phyloP scores from a whole-genome alignment of 192 early-diverging fungal genomes.

The Obelidium mucronatum region DNA sequence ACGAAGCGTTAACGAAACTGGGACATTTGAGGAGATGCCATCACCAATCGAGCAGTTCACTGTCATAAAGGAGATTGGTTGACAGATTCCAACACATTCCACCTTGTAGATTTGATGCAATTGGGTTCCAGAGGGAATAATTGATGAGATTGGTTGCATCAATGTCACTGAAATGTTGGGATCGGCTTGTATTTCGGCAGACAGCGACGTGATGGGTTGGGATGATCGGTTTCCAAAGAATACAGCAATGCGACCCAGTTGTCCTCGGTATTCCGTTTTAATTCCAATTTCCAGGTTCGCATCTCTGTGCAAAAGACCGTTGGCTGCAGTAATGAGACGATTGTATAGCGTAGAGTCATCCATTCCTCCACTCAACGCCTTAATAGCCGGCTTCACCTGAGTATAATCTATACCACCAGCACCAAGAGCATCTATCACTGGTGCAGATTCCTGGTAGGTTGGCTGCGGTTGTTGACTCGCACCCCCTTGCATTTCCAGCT shows the following conservation, averaged over 20 bases:
- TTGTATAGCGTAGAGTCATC: conserved; percentile 29
- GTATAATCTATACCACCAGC: conserved; percentile 50
- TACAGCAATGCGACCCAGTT: conserved; percentile 87
- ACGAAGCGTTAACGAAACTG: conserved; percentile 63
- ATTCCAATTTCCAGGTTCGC: conserved; percentile 87
- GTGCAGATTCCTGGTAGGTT: background rate
- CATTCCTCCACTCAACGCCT: conserved; percentile 30
- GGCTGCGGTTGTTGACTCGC: background rate
- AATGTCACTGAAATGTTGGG: conserved; percentile 64
- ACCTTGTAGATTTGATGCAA: conserved; percentile 86
- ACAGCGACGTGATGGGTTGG: conserved; percentile 67
- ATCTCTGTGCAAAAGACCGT: conserved; percentile 95
- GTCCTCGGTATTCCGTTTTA: conserved; percentile 92
- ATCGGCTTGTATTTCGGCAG: conserved; percentile 58
- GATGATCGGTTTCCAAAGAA: conserved; percentile 92
- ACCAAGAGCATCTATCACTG: conserved; percentile 33
- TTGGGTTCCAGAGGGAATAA: conserved; percentile 72
- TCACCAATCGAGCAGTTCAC: conserved; percentile 66
- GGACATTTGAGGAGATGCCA: conserved; percentile 18
- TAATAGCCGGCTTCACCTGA: conserved; percentile 52
- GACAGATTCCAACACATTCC: conserved; percentile 70
- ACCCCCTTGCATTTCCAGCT: conserved; percentile 11
- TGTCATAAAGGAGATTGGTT: conserved; percentile 67
- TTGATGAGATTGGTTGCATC: conserved; percentile 61
- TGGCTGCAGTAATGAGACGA: conserved; percentile 60